phyloP scores from a whole-genome alignment of 441 rosid species.

The Pelargonium cotyledonis region DNA sequence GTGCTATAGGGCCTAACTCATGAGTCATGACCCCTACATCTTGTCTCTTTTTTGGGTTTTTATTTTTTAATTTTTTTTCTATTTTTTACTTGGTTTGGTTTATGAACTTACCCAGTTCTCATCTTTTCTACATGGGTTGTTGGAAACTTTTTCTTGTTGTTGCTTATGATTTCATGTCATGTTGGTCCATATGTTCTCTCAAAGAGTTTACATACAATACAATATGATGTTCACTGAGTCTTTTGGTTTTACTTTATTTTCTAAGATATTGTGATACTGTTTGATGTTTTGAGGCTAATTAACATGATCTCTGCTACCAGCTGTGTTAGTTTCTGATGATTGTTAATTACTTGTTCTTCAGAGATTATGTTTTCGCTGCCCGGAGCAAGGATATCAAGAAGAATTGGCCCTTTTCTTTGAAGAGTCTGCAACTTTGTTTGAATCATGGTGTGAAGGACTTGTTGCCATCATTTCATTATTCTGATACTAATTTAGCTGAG shows the following conservation, averaged over 20 bases:
- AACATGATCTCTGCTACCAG: background rate
- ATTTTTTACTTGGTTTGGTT: constrained; percentile 14
- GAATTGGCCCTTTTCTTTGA: constrained; percentile 89
- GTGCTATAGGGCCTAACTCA: constrained; percentile 32
- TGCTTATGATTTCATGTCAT: constrained; percentile 35
- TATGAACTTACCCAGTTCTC: background rate
- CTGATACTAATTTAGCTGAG: constrained; percentile 25
- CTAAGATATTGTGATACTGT: constrained; percentile 3
- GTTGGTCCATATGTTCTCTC: constrained; percentile 23
- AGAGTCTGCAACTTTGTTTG: constrained; percentile 66
- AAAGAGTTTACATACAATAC: constrained; percentile 19
- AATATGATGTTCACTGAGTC: constrained; percentile 18
- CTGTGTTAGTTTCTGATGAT: constrained; percentile 17
- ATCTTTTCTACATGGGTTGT: background rate
- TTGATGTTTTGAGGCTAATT: background rate
- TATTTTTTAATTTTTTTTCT: background rate
- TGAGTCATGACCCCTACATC: constrained; percentile 17
- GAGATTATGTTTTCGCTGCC: constrained; percentile 74
- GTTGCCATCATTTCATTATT: constrained; percentile 70
- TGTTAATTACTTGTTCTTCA: constrained; percentile 32
- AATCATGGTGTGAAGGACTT: constrained; percentile 80
- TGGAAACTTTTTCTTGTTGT: constrained; percentile 12
- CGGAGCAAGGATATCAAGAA: constrained; percentile 69
- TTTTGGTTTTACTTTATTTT: constrained; percentile 16
- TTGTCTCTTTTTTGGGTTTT: constrained; percentile 24